Conservation (phyloP, 139 green algal species). For the Coccomyxa sp. region DNA sequence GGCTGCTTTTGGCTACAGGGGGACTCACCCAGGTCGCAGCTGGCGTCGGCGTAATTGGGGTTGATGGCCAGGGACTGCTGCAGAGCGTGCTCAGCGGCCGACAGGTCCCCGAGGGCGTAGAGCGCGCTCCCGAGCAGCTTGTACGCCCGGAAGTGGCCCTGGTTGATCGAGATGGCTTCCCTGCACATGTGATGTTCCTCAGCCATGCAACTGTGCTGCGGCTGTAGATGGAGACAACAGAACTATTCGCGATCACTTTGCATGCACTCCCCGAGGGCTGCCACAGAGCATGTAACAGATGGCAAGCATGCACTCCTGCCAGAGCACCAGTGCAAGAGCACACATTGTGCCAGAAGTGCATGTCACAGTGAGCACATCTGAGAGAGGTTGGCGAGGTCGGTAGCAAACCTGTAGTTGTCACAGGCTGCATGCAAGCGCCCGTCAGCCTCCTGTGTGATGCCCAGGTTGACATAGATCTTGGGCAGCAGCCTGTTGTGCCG, state of each 20-base stretch:
- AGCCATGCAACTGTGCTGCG: no score
- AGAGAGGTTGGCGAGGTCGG: no score
- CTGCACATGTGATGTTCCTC: no score
- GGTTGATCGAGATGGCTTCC: slow-evolving; percentile 42
- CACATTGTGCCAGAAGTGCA: no score
- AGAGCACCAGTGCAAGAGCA: no score
- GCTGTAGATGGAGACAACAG: no score
- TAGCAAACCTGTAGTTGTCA: slow-evolving; percentile 48
- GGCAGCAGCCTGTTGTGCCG: background rate
- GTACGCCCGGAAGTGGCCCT: slow-evolving; percentile 48
- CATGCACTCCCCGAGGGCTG: no score
- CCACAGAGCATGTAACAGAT: no score
- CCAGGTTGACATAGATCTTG: slow-evolving; percentile 68
- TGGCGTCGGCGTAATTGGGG: slow-evolving; percentile 52
- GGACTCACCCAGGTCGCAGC: slow-evolving; percentile 46
- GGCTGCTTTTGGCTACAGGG: background rate
- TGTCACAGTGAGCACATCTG: no score
- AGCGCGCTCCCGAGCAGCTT: slow-evolving; percentile 64
- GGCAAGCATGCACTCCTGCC: no score
- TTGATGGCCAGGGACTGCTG: slow-evolving; percentile 49
- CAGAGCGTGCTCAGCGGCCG: slow-evolving; percentile 46
- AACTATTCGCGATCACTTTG: no score
- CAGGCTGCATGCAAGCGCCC: slow-evolving; percentile 55
- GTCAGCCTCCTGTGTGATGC: slow-evolving; percentile 59
- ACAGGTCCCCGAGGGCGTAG: slow-evolving; percentile 53